phyloP scores from a whole-genome alignment of 2,329 filamentous ascomycete genomes.

The Fusarium annulatum region DNA sequence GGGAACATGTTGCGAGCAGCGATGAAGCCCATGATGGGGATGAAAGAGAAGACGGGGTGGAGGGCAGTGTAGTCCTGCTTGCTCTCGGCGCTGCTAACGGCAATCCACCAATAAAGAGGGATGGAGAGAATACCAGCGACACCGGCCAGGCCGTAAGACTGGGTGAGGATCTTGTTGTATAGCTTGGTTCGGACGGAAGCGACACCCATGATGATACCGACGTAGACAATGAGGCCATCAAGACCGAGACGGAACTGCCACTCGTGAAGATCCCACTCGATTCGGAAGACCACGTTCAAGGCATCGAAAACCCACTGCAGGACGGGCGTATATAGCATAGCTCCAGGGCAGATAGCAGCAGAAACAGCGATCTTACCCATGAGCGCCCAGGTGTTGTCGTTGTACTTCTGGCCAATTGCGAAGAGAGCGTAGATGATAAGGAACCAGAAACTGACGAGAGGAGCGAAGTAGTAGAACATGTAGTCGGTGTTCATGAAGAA shows the following conservation, averaged over 20 bases:
- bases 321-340: conserved; percentile 31
- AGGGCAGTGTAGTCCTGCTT: conserved; percentile 57
- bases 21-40: conserved; percentile 65
- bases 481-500: conserved; percentile 67
- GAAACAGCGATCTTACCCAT: conserved; percentile 59
- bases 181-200: conserved; percentile 32
- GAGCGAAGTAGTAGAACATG: conserved; percentile 66
- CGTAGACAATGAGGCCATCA: conserved; percentile 66
- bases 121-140: conserved; percentile 34
- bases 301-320: conserved; percentile 39
- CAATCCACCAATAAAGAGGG: conserved; percentile 49
- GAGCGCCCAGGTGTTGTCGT: conserved; percentile 56
- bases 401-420: conserved; percentile 54
- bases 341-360: conserved; percentile 53
- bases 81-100: conserved; percentile 34
- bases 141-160: conserved; percentile 33
- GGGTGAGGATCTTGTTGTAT: conserved; percentile 36
- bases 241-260: conserved; percentile 62
- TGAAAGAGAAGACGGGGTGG: conserved; percentile 64
- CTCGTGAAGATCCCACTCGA: conserved; percentile 60
- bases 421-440: conserved; percentile 65
- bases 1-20: conserved; percentile 60
- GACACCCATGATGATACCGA: conserved; percentile 61
- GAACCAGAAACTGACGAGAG: conserved; percentile 71
- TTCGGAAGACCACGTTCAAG: conserved; percentile 55